phyloP scores from a whole-genome alignment of 2,329 filamentous ascomycete genomes.

The Volutella citrinella region DNA sequence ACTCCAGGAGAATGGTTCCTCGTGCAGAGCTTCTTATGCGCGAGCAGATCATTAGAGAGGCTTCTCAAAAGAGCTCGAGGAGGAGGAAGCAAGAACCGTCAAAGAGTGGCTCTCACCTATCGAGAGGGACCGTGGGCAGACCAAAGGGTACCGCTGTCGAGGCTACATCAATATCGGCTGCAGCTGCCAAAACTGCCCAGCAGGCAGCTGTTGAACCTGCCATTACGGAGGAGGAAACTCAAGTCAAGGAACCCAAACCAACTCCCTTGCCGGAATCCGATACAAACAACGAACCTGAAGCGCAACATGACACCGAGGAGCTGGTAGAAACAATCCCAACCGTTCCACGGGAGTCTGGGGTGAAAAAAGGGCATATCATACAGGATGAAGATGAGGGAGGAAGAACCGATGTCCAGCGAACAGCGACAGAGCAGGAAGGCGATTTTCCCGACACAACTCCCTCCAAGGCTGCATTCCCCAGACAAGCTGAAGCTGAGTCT shows the following conservation, averaged over 20 bases:
- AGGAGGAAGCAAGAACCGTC: conserved; percentile 40
- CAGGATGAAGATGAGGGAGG: no score
- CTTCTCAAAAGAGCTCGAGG: conserved; percentile 35
- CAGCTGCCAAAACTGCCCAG: conserved; percentile 26
- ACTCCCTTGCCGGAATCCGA: background rate
- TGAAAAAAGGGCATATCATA: no score
- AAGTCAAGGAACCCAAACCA: conserved; percentile 3
- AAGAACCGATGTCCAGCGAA: no score
- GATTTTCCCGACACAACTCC: no score
- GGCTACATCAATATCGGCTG: conserved; percentile 7
- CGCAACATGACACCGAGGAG: background rate
- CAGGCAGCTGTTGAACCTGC: conserved; percentile 2
- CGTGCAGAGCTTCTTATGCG: conserved; percentile 40
- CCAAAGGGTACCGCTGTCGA: conserved; percentile 47
- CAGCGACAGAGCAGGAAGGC: no score
- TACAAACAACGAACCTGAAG: background rate
- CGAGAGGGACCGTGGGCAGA: conserved; percentile 53
- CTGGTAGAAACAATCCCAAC: no score
- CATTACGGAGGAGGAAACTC: conserved; percentile 3
- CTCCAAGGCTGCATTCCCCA: no score
- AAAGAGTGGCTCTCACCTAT: conserved; percentile 43
- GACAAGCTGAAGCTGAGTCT: no score
- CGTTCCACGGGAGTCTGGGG: no score
- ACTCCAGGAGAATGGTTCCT: conserved; percentile 61
- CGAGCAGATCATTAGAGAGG: conserved; percentile 39